Conservation (phyloP, 1,139 yeast species). For the Yamadazyma siamensis region DNA sequence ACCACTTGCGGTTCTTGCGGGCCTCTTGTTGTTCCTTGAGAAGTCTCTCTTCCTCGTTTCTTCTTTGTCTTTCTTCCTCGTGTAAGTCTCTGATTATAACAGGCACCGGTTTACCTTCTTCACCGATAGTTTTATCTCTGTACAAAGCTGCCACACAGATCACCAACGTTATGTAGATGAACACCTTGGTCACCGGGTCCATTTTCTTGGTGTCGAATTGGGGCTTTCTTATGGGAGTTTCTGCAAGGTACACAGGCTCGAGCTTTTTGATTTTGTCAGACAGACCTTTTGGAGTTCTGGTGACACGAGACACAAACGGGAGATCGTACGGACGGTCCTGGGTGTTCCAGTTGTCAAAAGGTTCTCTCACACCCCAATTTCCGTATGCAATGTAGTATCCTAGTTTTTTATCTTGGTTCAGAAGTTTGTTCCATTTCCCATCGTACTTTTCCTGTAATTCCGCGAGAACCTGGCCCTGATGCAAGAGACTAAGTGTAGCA, state of each 20-base stretch:
- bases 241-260: constrained; percentile 45
- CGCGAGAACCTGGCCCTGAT: constrained; percentile 55
- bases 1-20: constrained; percentile 20
- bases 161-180: constrained; percentile 45
- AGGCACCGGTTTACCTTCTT: constrained; percentile 45
- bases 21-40: constrained; percentile 8
- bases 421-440: constrained; percentile 49
- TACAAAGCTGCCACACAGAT: constrained; percentile 43
- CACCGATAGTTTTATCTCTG: constrained; percentile 50
- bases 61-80: constrained; percentile 26
- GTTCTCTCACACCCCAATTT: constrained; percentile 61
- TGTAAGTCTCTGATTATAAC: constrained; percentile 35
- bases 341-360: constrained; percentile 44
- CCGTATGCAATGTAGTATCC: constrained; percentile 61
- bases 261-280: constrained; percentile 24
- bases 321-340: constrained; percentile 47
- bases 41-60: constrained; percentile 11
- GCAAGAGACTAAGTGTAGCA: constrained; percentile 44
- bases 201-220: constrained; percentile 50
- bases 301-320: constrained; percentile 49
- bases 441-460: constrained; percentile 52
- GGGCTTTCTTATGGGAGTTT: constrained; percentile 42
- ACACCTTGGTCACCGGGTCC: constrained; percentile 53
- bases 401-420: constrained; percentile 43
- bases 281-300: constrained; percentile 18